These are phyloP conservation scores for Lunasporangiospora selenospora DNA, from an alignment of 192 early-diverging fungal genomes.

Conservation along the genomic window DNA sequence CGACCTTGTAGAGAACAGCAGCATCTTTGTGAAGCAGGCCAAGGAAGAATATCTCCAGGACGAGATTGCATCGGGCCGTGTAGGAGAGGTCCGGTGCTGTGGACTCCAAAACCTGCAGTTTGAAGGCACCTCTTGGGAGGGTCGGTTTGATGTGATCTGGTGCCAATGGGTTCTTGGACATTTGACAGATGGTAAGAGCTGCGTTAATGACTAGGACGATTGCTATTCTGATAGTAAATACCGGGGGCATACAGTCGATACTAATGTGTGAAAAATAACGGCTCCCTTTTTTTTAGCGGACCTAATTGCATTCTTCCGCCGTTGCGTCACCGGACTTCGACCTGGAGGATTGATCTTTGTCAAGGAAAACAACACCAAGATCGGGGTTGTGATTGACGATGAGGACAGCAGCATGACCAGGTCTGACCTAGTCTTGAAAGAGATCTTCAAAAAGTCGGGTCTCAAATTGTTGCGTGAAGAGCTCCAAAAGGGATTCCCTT, in stretches of 20 bases:
- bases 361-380: constrained; percentile 86
- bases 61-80: constrained; percentile 60
- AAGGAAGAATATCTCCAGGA: constrained; percentile 61
- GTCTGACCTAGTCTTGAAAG: constrained; percentile 64
- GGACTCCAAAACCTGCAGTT: constrained; percentile 74
- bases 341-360: constrained; percentile 86
- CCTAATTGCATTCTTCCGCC: constrained; percentile 79
- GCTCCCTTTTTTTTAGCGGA: constrained; percentile 62
- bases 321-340: constrained; percentile 75
- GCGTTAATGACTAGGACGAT: too few relatives aligned
- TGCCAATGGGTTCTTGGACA: constrained; percentile 98
- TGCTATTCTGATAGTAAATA: too few relatives aligned
- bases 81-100: constrained; percentile 70
- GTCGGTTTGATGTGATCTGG: constrained; percentile 94
- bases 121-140: constrained; percentile 70
- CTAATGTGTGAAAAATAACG: neutral
- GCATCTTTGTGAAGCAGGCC: constrained; percentile 80
- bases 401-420: constrained; percentile 86
- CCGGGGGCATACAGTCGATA: neutral
- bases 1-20: constrained; percentile 90
- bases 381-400: constrained; percentile 74
- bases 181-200: constrained; percentile 80
- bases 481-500: constrained; percentile 71
- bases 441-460: constrained; percentile 67
- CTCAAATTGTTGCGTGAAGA: constrained; percentile 67